These are phyloP conservation scores for Diaporthe vaccinii DNA, from an alignment of 2,329 filamentous ascomycete genomes.

Conservation along the genomic window DNA sequence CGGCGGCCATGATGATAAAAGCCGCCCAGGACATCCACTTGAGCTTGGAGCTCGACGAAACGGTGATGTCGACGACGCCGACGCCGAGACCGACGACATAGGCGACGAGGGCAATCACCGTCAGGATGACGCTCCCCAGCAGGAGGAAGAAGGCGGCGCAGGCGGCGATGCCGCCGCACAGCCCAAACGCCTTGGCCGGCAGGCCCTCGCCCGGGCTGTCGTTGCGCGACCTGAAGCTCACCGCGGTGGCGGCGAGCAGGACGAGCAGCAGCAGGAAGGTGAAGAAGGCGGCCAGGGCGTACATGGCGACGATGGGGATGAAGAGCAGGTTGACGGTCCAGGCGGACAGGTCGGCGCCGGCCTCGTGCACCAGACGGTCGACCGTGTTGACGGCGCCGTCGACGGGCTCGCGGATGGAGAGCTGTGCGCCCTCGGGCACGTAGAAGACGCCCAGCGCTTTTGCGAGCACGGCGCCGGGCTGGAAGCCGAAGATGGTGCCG, in stretches of 20 bases:
- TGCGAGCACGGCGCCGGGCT: constrained; percentile 36
- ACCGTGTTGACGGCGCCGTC: constrained; percentile 38
- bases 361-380: constrained; percentile 35
- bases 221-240: constrained; percentile 2
- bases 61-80: constrained; percentile 36
- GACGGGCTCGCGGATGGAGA: constrained; percentile 35
- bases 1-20: constrained; percentile 29
- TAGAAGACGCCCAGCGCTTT: constrained; percentile 40
- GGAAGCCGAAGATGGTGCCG: constrained; percentile 40
- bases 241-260: constrained; percentile 26
- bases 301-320: constrained; percentile 40
- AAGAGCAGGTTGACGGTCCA: constrained; percentile 39
- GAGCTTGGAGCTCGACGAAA: constrained; percentile 36
- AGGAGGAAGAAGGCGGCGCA: constrained; percentile 38
- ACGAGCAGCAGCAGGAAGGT: constrained; percentile 34
- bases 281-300: constrained; percentile 32
- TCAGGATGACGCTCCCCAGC: constrained; percentile 40
- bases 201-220: neutral
- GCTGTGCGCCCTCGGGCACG: constrained; percentile 35
- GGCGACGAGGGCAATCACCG: constrained; percentile 32
- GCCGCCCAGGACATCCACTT: constrained; percentile 42
- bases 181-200: constrained; percentile 25
- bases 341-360: constrained; percentile 31
- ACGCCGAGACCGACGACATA: constrained; percentile 34
- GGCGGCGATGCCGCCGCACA: constrained; percentile 35